Evolutionary conservation across 768 basidiomycete genomes (phyloP).

Genomic region (Sarcodon sp.): DNA sequence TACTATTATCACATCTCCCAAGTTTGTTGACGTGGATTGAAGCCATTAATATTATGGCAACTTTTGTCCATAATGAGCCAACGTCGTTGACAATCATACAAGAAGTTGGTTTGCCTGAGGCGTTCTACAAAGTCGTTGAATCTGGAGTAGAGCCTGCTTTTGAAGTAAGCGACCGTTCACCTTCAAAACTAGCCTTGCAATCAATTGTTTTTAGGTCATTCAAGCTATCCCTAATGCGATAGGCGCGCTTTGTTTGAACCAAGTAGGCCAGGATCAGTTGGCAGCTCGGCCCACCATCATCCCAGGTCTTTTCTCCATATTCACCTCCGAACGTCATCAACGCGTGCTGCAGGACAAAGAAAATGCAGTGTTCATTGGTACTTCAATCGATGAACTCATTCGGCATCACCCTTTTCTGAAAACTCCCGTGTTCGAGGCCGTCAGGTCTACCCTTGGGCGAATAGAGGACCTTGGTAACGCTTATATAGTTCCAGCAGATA

Average conservation of each 20-base stretch:
- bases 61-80: slow-evolving; percentile 97
- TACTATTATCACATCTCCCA: background rate
- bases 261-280: slow-evolving; percentile 75
- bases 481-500: slow-evolving; percentile 41
- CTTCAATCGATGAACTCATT: slow-evolving; percentile 87
- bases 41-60: slow-evolving; percentile 94
- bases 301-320: slow-evolving; percentile 72
- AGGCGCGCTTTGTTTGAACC: slow-evolving; percentile 92
- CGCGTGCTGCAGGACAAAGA: slow-evolving; percentile 87
- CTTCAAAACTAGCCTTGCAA: background rate
- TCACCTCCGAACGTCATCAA: slow-evolving; percentile 74
- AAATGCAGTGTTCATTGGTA: slow-evolving; percentile 80
- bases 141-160: slow-evolving; percentile 75
- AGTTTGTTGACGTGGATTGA: slow-evolving; percentile 6
- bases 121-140: slow-evolving; percentile 81
- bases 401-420: slow-evolving; percentile 91
- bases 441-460: slow-evolving; percentile 55
- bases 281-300: slow-evolving; percentile 70
- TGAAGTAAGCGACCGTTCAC: slow-evolving; percentile 41
- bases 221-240: slow-evolving; percentile 92
- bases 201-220: slow-evolving; percentile 45
- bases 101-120: slow-evolving; percentile 80
- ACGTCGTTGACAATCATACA: slow-evolving; percentile 89
- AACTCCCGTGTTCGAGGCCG: slow-evolving; percentile 60
- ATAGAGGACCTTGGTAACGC: slow-evolving; percentile 64